Percentiles rank a stretch among this genome's conserved stretches.
Evolutionary conservation across 768 basidiomycete species (phyloP).

Genomic region (Naganishia antarctica): DNA sequence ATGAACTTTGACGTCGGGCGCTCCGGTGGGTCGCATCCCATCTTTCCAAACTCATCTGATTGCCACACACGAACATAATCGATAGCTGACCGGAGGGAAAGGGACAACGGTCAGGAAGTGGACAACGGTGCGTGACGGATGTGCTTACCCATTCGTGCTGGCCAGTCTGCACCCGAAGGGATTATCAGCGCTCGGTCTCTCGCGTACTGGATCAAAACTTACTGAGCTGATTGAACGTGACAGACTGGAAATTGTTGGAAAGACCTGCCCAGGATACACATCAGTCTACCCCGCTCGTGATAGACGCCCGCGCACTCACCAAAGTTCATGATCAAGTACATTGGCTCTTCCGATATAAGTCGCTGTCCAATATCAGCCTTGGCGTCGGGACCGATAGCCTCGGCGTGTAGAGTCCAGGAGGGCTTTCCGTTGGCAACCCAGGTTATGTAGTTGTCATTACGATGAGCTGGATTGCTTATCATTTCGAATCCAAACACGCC

Average conservation of each 20-base stretch:
- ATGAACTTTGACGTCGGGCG: constrained; percentile 74
- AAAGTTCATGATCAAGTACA: constrained; percentile 78
- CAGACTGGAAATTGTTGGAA: constrained; percentile 35
- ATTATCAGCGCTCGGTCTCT: neutral
- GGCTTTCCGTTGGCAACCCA: constrained; percentile 45
- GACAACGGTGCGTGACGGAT: too few relatives aligned
- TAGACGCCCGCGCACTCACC: constrained; percentile 58
- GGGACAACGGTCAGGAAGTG: constrained; percentile 54
- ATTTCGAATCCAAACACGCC: constrained; percentile 53
- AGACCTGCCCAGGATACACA: neutral
- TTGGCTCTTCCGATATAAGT: constrained; percentile 74
- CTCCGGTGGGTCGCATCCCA: constrained; percentile 73
- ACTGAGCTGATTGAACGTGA: constrained; percentile 38
- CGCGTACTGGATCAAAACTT: neutral
- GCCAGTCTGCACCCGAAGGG: constrained; percentile 1
- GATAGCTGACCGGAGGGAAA: constrained; percentile 69
- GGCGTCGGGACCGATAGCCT: constrained; percentile 62
- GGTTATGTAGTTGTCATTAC: constrained; percentile 44
- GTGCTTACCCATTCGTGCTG: constrained; percentile 7
- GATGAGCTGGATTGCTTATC: constrained; percentile 38
- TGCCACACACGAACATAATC: constrained; percentile 77
- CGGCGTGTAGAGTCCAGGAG: constrained; percentile 56
- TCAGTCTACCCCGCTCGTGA: neutral
- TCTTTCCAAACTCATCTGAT: constrained; percentile 59
- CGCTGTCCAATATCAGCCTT: constrained; percentile 62